phyloP scores from a whole-genome alignment of 106 monocot genomes.

The Dioscorea alata region DNA sequence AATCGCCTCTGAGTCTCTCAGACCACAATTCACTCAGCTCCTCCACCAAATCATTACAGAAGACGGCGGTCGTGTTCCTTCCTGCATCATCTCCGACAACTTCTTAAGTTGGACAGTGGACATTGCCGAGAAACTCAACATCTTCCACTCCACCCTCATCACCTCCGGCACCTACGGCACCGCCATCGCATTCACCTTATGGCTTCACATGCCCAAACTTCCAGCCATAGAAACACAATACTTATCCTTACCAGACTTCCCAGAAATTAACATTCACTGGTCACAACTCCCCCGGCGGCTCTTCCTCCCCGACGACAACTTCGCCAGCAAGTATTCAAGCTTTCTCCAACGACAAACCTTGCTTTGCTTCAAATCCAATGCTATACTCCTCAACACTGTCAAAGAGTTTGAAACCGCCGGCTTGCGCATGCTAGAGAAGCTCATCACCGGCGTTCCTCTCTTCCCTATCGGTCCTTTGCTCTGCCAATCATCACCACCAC shows the following conservation, averaged over 20 bases:
- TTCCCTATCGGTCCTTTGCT: constrained; percentile 16
- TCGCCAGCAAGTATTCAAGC: constrained; percentile 3
- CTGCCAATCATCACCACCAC: neutral
- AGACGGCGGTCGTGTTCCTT: no score
- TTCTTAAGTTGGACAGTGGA: neutral
- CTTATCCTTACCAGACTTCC: constrained; percentile 28
- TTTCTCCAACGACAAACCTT: constrained; percentile 13
- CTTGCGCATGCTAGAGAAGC: neutral
- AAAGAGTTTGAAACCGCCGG: constrained; percentile 32
- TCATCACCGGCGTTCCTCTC: neutral
- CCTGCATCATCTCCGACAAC: no score
- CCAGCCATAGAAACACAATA: no score
- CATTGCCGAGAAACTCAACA: constrained; percentile 17
- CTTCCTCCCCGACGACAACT: neutral
- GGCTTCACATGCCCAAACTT: neutral
- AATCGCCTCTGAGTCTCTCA: no score
- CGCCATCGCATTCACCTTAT: constrained; percentile 21
- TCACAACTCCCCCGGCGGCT: constrained; percentile 23
- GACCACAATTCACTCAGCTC: no score
- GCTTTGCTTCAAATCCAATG: constrained; percentile 2
- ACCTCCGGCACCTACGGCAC: constrained; percentile 22
- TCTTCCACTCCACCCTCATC: constrained; percentile 19
- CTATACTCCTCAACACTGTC: constrained; percentile 31
- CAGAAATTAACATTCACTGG: constrained; percentile 19
- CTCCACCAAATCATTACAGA: no score